A percentile compares a stretch with the other conserved stretches of the same genome.
Evolutionary conservation across 108 stramenopile species (phyloP).

Genomic region (Skeletonema costatum): DNA sequence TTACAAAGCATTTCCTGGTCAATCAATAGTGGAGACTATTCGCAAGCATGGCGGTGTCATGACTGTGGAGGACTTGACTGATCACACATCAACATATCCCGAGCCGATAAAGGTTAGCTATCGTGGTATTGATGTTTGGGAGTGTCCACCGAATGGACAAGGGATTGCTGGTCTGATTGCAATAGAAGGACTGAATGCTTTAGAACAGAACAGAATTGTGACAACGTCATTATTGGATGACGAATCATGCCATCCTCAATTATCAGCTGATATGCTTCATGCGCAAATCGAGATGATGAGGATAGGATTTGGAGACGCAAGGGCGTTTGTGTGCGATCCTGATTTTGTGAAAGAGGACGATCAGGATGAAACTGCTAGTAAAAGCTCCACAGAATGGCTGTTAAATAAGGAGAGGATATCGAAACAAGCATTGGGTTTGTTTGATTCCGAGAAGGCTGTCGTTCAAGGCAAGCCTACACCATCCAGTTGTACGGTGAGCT

Average conservation of each 20-base stretch:
- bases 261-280: slow-evolving; percentile 66
- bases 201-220: slow-evolving; percentile 46
- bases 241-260: slow-evolving; percentile 38
- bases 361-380: slow-evolving; percentile 20
- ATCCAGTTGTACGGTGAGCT: slow-evolving; percentile 89
- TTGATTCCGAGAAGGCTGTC: slow-evolving; percentile 62
- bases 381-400: slow-evolving; percentile 40
- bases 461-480: slow-evolving; percentile 57
- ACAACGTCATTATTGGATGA: slow-evolving; percentile 17
- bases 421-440: slow-evolving; percentile 49
- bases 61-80: slow-evolving; percentile 81
- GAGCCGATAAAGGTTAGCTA: slow-evolving; percentile 82
- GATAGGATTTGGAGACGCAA: slow-evolving; percentile 90
- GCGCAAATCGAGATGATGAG: slow-evolving; percentile 90
- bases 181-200: slow-evolving; percentile 70
- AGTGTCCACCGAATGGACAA: slow-evolving; percentile 95
- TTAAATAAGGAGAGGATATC: slow-evolving; percentile 65
- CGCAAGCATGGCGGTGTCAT: slow-evolving; percentile 83
- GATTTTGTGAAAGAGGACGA: slow-evolving; percentile 49
- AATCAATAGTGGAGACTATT: slow-evolving; percentile 82
- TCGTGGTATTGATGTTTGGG: slow-evolving; percentile 75
- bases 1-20: slow-evolving; percentile 82
- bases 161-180: slow-evolving; percentile 94
- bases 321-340: slow-evolving; percentile 74
- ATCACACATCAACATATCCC: slow-evolving; percentile 73